phyloP scores from a whole-genome alignment of 306 rosid genomes.

The Dryas alaskensis region DNA sequence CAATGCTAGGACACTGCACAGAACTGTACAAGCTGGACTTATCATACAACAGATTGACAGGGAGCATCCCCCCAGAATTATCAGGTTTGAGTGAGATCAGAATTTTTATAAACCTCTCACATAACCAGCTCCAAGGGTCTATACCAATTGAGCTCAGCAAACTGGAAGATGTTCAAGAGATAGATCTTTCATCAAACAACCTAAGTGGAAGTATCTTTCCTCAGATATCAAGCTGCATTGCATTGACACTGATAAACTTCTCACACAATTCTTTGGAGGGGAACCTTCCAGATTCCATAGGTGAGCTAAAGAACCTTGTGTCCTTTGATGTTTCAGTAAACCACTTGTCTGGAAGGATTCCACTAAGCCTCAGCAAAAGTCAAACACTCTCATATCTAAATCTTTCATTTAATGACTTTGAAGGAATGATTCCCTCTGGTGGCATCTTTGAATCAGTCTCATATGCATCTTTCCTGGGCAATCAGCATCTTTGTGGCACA shows the following conservation, averaged over 20 bases:
- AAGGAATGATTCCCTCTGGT: constrained; percentile 56
- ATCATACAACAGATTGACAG: constrained; percentile 56
- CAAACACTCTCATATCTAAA: constrained; percentile 44
- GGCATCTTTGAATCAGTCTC: constrained; percentile 54
- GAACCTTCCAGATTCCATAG: constrained; percentile 50
- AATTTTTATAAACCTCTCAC: constrained; percentile 62
- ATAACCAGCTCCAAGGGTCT: constrained; percentile 59
- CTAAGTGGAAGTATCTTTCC: constrained; percentile 54
- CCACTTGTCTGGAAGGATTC: constrained; percentile 52
- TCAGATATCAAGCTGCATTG: constrained; percentile 65
- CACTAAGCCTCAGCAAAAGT: constrained; percentile 43
- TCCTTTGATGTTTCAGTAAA: constrained; percentile 54
- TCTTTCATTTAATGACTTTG: constrained; percentile 55
- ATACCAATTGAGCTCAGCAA: constrained; percentile 69
- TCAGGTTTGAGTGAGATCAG: constrained; percentile 57
- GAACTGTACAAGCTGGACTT: constrained; percentile 60
- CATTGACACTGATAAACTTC: constrained; percentile 45
- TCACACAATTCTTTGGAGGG: constrained; percentile 55
- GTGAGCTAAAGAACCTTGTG: constrained; percentile 52
- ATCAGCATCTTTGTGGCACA: constrained; percentile 47
- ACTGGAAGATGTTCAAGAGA: constrained; percentile 57
- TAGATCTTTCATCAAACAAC: constrained; percentile 61
- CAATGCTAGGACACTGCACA: constrained; percentile 45
- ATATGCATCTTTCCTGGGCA: constrained; percentile 44
- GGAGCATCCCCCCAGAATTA: constrained; percentile 47